phyloP scores from a whole-genome alignment of 768 basidiomycete genomes.

The Trametes sanguinea region DNA sequence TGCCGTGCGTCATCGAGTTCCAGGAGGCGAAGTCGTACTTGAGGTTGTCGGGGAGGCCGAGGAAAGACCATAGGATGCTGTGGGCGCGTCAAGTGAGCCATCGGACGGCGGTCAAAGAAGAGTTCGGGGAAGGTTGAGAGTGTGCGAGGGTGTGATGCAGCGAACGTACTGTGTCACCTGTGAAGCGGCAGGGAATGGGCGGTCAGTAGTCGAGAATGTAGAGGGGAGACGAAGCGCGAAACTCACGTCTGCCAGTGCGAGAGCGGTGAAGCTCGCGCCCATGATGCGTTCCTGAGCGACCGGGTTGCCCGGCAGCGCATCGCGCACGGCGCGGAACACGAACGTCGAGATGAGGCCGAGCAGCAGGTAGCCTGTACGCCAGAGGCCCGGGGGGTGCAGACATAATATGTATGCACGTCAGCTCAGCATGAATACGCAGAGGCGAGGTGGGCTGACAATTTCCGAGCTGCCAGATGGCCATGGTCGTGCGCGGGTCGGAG shows the following conservation, averaged over 20 bases:
- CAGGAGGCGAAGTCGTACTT: slow-evolving; percentile 52
- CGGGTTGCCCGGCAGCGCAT: slow-evolving; percentile 56
- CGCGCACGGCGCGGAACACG: slow-evolving; percentile 66
- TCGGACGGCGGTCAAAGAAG: neutral
- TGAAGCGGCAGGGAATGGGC: neutral
- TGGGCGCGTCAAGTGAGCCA: neutral
- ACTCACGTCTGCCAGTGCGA: slow-evolving; percentile 73
- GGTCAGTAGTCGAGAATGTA: slow-evolving; percentile 2
- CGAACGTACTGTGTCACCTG: slow-evolving; percentile 60
- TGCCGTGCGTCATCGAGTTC: slow-evolving; percentile 79
- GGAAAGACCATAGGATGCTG: slow-evolving; percentile 60
- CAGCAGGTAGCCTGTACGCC: slow-evolving; percentile 56
- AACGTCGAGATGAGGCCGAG: slow-evolving; percentile 65
- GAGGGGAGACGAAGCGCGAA: neutral
- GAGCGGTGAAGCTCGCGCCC: slow-evolving; percentile 59
- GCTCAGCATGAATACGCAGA: neutral
- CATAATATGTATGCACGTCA: too few relatives aligned
- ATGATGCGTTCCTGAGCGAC: slow-evolving; percentile 68
- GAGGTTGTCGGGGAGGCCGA: slow-evolving; percentile 58
- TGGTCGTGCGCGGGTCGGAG: slow-evolving; percentile 53
- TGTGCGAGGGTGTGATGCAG: neutral
- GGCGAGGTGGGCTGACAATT: slow-evolving; percentile 49
- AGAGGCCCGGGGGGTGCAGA: too few relatives aligned
- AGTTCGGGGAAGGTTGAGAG: neutral
- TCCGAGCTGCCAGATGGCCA: slow-evolving; percentile 68